Evolutionary conservation across 192 early-diverging fungal genomes (phyloP).

Genomic region (Fimicolochytrium jonesii): DNA sequence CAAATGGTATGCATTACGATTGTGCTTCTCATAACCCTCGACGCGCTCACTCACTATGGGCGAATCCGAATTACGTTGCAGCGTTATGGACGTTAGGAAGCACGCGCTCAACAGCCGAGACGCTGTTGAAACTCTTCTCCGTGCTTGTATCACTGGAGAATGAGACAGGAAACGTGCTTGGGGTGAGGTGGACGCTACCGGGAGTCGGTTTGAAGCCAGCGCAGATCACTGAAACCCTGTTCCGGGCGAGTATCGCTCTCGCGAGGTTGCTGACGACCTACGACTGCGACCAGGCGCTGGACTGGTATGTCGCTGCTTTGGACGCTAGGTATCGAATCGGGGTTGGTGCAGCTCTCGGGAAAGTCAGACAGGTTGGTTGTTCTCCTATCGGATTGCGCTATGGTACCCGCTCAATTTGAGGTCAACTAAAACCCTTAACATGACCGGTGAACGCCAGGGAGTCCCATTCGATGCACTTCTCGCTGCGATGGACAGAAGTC

Average conservation of each 20-base stretch:
- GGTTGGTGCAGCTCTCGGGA: neutral
- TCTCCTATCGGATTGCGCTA: no score
- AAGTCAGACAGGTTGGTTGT: neutral
- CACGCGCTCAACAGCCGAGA: constrained; percentile 1
- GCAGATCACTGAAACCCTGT: constrained; percentile 9
- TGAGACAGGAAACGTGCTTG: neutral
- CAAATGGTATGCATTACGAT: neutral
- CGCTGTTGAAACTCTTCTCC: constrained; percentile 6
- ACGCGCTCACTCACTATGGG: neutral
- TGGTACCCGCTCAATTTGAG: neutral
- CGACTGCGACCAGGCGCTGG: constrained; percentile 3
- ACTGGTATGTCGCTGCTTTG: constrained; percentile 2
- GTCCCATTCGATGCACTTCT: neutral
- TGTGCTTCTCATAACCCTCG: neutral
- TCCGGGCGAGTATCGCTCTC: constrained; percentile 6
- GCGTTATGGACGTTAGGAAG: neutral
- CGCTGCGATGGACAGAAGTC: neutral
- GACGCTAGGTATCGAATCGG: neutral
- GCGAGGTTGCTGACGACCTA: constrained; percentile 3
- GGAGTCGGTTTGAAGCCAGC: constrained; percentile 1
- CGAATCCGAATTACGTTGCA: neutral
- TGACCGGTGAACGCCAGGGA: neutral
- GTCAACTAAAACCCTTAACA: neutral
- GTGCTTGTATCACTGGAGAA: neutral
- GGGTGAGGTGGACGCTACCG: neutral